phyloP scores from a whole-genome alignment of 805 yeast genomes.

The Ogataea thermomethanolica region DNA sequence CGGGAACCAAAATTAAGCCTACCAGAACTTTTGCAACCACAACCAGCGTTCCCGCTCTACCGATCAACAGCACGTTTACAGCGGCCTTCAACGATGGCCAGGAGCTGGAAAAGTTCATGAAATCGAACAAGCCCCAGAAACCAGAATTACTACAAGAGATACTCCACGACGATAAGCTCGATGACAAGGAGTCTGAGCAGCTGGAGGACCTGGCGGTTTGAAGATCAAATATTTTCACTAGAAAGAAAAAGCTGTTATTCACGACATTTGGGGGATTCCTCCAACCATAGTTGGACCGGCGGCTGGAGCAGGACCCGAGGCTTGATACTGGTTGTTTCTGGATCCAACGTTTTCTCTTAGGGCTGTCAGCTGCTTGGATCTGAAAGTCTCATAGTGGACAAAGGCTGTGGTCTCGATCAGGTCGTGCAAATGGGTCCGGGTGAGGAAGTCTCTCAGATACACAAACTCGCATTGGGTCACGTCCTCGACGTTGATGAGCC shows the following conservation, averaged over 20 bases:
- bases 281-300: conserved; percentile 7
- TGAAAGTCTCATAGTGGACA: conserved; percentile 87
- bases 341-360: conserved; percentile 82
- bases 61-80: conserved; percentile 9
- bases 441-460: conserved; percentile 87
- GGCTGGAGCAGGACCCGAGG: conserved; percentile 5
- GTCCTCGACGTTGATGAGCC: conserved; percentile 88
- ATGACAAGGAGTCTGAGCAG: conserved; percentile 12
- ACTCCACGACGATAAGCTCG: conserved; percentile 13
- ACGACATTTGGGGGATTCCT: conserved; percentile 12
- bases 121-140: conserved; percentile 1
- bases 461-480: conserved; percentile 94
- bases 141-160: conserved; percentile 4
- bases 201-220: conserved; percentile 1
- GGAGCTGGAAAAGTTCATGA: conserved; percentile 12
- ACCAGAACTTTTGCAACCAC: conserved; percentile 22
- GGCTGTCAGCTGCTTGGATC: conserved; percentile 90
- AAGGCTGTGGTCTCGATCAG: conserved; percentile 88
- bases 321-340: conserved; percentile 33
- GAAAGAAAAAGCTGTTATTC: conserved; percentile 7
- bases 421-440: conserved; percentile 94
- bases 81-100: conserved; percentile 15
- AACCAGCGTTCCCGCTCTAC: conserved; percentile 1
- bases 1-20: conserved; percentile 1
- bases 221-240: conserved; percentile 2